These are phyloP conservation scores for Ampelocalamus luodianensis DNA, from an alignment of 176 grass and related monocot genomes.

Conservation along the genomic window DNA sequence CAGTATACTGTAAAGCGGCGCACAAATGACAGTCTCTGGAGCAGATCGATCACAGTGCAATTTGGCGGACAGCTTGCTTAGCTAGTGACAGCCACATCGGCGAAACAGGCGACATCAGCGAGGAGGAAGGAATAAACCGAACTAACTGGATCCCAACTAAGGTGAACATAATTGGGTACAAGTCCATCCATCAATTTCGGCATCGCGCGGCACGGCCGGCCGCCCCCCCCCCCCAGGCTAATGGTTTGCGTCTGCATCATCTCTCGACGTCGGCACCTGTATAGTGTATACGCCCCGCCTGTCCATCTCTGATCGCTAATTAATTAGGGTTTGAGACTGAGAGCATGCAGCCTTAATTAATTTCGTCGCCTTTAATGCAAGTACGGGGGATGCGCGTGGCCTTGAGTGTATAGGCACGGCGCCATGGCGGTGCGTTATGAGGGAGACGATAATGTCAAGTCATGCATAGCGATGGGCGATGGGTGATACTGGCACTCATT, in stretches of 20 bases:
- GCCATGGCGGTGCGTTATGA: background rate
- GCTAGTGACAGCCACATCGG: background rate
- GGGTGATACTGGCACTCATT: background rate
- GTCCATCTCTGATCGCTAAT: background rate
- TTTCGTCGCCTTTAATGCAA: background rate
- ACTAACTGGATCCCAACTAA: conserved; percentile 5
- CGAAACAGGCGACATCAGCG: background rate
- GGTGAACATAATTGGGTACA: background rate
- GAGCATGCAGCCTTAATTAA: background rate
- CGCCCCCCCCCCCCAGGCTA: background rate
- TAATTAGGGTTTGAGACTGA: background rate
- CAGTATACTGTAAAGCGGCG: background rate
- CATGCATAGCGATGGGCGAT: background rate
- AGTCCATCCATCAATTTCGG: background rate
- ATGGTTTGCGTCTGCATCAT: background rate
- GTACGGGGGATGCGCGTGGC: background rate
- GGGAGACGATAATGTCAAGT: background rate
- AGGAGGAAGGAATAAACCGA: background rate
- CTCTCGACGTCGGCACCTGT: background rate
- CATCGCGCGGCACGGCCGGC: background rate
- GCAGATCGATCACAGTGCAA: background rate
- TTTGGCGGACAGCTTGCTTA: background rate
- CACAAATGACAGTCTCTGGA: background rate
- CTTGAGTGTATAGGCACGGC: background rate
- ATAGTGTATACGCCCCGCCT: too few species aligned